Evolutionary conservation across 1,284 basidiomycete species (phyloP).

Genomic region (Sphagnurus paluster): DNA sequence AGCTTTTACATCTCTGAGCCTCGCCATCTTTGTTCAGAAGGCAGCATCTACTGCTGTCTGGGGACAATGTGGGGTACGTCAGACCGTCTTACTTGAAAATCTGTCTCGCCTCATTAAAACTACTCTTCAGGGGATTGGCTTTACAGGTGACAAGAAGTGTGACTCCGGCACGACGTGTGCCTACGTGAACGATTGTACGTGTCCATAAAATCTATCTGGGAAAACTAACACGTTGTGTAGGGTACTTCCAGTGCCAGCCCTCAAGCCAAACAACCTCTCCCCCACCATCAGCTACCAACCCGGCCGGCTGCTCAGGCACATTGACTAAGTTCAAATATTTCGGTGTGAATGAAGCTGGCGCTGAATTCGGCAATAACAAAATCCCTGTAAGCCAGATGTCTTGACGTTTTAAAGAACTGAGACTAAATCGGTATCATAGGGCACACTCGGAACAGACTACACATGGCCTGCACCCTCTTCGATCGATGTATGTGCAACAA

Average conservation of each 20-base stretch:
- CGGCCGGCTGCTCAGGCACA: conserved; percentile 34
- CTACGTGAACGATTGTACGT: conserved; percentile 34
- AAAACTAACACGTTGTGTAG: conserved; percentile 12
- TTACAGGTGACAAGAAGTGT: conserved; percentile 36
- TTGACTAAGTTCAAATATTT: conserved; percentile 62
- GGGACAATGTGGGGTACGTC: conserved; percentile 42
- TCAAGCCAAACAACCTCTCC: conserved; percentile 7
- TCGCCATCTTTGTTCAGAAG: conserved; percentile 33
- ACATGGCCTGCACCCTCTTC: conserved; percentile 48
- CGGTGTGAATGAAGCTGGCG: conserved; percentile 64
- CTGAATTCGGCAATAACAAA: conserved; percentile 50
- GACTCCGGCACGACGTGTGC: conserved; percentile 35
- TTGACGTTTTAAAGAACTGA: conserved; percentile 2
- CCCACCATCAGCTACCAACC: conserved; percentile 23
- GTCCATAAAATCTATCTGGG: no score
- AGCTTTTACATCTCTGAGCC: conserved; percentile 29
- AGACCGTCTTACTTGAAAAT: no score
- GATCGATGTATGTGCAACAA: conserved; percentile 38
- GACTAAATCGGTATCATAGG: conserved; percentile 26
- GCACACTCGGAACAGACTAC: conserved; percentile 46
- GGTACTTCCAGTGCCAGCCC: conserved; percentile 40
- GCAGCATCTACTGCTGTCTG: conserved; percentile 34
- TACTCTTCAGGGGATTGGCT: conserved; percentile 33
- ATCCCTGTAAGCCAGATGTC: conserved; percentile 41
- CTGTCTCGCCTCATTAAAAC: background rate